A percentile compares a stretch with the other conserved stretches of the same genome.
Conservation (phyloP, 345 rosid genomes). For the Leavenworthia alabamica region DNA sequence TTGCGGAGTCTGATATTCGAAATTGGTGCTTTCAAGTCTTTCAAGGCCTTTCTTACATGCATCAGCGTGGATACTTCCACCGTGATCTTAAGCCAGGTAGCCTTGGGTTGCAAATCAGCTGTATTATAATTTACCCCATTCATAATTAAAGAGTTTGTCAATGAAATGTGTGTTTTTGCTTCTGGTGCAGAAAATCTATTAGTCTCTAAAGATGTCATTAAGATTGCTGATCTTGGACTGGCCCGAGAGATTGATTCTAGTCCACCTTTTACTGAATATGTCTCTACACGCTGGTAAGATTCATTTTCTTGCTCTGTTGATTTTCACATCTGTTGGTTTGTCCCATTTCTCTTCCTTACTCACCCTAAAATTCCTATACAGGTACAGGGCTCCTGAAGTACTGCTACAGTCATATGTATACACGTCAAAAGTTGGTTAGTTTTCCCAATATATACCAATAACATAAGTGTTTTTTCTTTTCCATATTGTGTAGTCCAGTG, state of each 20-base stretch:
- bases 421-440: constrained; percentile 86
- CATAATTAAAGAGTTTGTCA: too few species aligned
- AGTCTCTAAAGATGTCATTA: constrained; percentile 64
- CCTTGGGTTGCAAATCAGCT: constrained; percentile 1
- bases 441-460: neutral
- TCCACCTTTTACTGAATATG: constrained; percentile 91
- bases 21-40: constrained; percentile 97
- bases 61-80: constrained; percentile 90
- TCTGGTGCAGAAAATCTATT: constrained; percentile 62
- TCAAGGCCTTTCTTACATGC: constrained; percentile 93
- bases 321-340: neutral
- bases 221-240: constrained; percentile 97
- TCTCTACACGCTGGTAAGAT: constrained; percentile 90
- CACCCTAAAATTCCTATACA: constrained; percentile 18
- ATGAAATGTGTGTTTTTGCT: neutral
- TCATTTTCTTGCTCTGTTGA: neutral
- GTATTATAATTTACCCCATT: too few species aligned
- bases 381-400: constrained; percentile 99
- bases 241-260: constrained; percentile 78
- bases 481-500: neutral
- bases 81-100: constrained; percentile 98
- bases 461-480: neutral
- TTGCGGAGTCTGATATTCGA: constrained; percentile 73
- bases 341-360: neutral
- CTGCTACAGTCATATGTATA: constrained; percentile 75